These are phyloP conservation scores for Pichia sp. DNA, from an alignment of 1,139 yeast genomes.

Conservation along the genomic window DNA sequence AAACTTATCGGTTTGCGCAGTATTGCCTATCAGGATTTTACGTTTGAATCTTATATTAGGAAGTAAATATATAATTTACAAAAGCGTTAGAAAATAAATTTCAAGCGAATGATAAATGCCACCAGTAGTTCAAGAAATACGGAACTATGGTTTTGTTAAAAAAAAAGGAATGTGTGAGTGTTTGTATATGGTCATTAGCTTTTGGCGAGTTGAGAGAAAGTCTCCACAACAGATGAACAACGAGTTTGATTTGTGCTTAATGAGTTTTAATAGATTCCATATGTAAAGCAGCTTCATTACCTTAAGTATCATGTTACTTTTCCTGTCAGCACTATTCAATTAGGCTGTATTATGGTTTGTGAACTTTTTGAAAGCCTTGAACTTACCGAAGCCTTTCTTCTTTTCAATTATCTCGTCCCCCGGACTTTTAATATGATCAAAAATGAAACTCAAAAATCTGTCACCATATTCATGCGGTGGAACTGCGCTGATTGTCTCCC, in stretches of 20 bases:
- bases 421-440: constrained; percentile 28
- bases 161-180: background rate
- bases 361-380: constrained; percentile 11
- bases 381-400: constrained; percentile 6
- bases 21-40: no score
- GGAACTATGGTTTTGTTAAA: background rate
- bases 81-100: background rate
- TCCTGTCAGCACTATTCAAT: background rate
- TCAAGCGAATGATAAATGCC: background rate
- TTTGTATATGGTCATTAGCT: background rate
- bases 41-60: no score
- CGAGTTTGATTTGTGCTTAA: no score
- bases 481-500: constrained; percentile 75
- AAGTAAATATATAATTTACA: background rate
- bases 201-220: constrained; percentile 4
- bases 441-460: constrained; percentile 72
- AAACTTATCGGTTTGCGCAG: no score
- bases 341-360: constrained; percentile 8
- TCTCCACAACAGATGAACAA: constrained; percentile 4
- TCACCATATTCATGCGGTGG: constrained; percentile 91
- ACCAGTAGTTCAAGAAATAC: background rate
- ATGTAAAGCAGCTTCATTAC: constrained; percentile 1
- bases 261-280: background rate
- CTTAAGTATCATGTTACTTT: background rate
- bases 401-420: constrained; percentile 2